These are phyloP conservation scores for Orbilia javanica DNA, from an alignment of 2,329 filamentous ascomycete genomes.

Conservation along the genomic window DNA sequence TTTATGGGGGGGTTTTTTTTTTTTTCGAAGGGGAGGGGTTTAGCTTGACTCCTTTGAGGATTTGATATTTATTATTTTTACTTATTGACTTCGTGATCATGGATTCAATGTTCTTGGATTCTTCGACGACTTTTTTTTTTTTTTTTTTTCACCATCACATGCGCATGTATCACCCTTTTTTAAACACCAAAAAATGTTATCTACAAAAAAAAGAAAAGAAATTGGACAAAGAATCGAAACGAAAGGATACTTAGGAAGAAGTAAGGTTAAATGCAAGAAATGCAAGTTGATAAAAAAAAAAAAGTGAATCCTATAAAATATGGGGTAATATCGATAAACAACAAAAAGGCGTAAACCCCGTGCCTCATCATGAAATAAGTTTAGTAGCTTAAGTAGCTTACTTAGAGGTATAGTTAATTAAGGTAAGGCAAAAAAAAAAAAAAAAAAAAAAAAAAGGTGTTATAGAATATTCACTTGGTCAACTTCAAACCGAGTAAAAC, in stretches of 20 bases:
- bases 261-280: not conserved
- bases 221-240: not conserved
- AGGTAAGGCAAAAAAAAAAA: not conserved
- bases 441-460: not conserved
- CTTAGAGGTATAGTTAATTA: not conserved
- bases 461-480: not conserved
- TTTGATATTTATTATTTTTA: no score
- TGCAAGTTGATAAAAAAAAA: constrained; percentile 7
- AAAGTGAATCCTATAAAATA: constrained; percentile 13
- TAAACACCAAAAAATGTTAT: not conserved
- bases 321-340: not conserved
- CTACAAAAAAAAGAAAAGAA: not conserved
- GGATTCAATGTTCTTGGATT: no score
- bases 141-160: not conserved
- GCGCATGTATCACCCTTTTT: not conserved
- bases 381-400: not conserved
- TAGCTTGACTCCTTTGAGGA: not conserved
- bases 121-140: not conserved
- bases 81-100: no score
- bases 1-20: no score
- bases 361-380: not conserved
- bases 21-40: not conserved
- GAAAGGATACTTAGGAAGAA: not conserved
- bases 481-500: no score
- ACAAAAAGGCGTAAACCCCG: constrained; percentile 1